Evolutionary conservation across 305 asterid species (phyloP).

Genomic region (Nicotiana rustica): DNA sequence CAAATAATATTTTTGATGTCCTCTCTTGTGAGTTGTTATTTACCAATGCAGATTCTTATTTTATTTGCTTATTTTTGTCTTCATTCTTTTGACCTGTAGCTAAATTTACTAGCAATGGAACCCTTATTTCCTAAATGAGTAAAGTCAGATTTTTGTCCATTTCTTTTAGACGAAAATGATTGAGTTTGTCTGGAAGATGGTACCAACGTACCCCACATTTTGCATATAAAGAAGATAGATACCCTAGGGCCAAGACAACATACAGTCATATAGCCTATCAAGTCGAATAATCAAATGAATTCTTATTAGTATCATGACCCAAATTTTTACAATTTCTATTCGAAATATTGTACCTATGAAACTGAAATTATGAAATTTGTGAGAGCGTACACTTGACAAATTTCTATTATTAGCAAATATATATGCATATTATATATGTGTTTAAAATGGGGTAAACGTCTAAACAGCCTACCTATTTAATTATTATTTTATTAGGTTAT

Average conservation of each 20-base stretch:
- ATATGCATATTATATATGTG: background rate
- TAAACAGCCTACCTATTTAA: background rate
- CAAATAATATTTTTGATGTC: conserved; percentile 17
- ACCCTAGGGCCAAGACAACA: no score
- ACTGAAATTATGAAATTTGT: background rate
- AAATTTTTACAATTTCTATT: background rate
- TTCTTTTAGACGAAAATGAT: conserved; percentile 27
- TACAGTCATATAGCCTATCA: no score
- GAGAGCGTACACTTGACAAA: background rate
- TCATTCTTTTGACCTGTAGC: background rate
- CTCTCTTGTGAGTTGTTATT: conserved; percentile 10
- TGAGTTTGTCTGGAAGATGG: background rate
- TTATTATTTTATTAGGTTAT: background rate
- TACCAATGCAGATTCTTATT: conserved; percentile 6
- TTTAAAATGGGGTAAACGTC: background rate
- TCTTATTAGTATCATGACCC: background rate
- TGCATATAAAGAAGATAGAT: background rate
- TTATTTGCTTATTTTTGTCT: background rate
- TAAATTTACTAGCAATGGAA: background rate
- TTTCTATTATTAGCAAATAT: background rate
- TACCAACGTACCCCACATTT: background rate
- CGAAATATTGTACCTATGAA: background rate
- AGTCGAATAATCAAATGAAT: background rate
- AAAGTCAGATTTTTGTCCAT: background rate
- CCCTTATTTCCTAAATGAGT: conserved; percentile 25